phyloP scores from a whole-genome alignment of 768 basidiomycete species.

The Crepidotus variabilis region DNA sequence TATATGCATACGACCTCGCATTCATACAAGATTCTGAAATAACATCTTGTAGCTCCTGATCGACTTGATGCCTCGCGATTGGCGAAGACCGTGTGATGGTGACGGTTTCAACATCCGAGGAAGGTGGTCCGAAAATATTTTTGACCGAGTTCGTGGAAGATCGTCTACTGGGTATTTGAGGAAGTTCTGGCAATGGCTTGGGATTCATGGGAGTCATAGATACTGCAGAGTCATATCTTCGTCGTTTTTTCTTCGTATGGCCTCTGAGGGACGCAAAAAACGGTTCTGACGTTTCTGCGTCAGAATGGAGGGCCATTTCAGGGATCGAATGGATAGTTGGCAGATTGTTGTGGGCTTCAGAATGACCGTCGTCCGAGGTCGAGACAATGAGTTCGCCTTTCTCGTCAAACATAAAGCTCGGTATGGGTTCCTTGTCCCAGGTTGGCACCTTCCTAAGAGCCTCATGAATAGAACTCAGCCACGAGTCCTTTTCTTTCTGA shows the following conservation, averaged over 20 bases:
- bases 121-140: conserved; percentile 46
- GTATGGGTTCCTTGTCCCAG: conserved; percentile 60
- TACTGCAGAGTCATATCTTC: not conserved
- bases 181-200: conserved; percentile 13
- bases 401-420: conserved; percentile 53
- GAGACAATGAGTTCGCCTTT: conserved; percentile 34
- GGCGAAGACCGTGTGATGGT: conserved; percentile 66
- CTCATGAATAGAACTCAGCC: conserved; percentile 68
- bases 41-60: conserved; percentile 77
- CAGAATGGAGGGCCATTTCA: conserved; percentile 25
- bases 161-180: conserved; percentile 43
- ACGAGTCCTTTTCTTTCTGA: conserved; percentile 79
- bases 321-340: conserved; percentile 59
- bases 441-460: conserved; percentile 39
- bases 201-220: not conserved
- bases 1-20: conserved; percentile 62
- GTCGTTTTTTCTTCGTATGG: conserved; percentile 9
- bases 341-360: conserved; percentile 34
- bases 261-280: conserved; percentile 28
- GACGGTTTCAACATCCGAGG: conserved; percentile 49
- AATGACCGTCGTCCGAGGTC: conserved; percentile 35
- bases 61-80: conserved; percentile 64
- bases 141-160: conserved; percentile 67
- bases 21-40: conserved; percentile 70
- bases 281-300: conserved; percentile 25